Evolutionary conservation across 345 rosid genomes (phyloP).

Genomic region (Salix viminalis): DNA sequence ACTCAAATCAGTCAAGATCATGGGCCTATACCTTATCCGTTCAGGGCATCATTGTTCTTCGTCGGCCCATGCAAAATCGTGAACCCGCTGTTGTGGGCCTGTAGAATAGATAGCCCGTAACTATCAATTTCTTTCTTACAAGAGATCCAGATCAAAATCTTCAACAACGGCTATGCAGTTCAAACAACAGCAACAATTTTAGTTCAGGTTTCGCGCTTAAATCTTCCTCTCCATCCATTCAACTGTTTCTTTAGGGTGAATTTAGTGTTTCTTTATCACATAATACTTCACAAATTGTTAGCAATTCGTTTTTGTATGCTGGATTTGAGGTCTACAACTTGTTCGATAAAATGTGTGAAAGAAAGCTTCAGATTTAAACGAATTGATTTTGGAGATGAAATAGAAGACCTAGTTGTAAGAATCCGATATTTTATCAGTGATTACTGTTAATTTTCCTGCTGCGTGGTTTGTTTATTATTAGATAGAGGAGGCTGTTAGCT

Average conservation of each 20-base stretch:
- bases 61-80: background rate
- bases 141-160: background rate
- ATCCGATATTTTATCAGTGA: background rate
- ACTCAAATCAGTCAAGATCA: background rate
- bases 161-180: background rate
- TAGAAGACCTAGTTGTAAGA: too few species aligned
- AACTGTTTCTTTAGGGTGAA: too few species aligned
- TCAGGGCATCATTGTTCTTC: background rate
- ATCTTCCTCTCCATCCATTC: background rate
- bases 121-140: background rate
- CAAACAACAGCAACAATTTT: background rate
- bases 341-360: conserved; percentile 18
- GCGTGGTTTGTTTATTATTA: background rate
- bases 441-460: background rate
- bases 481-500: background rate
- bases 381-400: background rate
- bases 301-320: background rate
- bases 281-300: background rate
- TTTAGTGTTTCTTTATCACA: background rate
- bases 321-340: background rate
- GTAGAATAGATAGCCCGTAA: background rate
- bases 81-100: background rate
- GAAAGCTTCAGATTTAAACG: background rate
- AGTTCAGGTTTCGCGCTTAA: background rate
- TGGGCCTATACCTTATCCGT: background rate